Percentiles rank a stretch among this genome's conserved stretches.
Evolutionary conservation across 805 yeast genomes (phyloP).

Genomic region (Naumovozyma dairenensis): DNA sequence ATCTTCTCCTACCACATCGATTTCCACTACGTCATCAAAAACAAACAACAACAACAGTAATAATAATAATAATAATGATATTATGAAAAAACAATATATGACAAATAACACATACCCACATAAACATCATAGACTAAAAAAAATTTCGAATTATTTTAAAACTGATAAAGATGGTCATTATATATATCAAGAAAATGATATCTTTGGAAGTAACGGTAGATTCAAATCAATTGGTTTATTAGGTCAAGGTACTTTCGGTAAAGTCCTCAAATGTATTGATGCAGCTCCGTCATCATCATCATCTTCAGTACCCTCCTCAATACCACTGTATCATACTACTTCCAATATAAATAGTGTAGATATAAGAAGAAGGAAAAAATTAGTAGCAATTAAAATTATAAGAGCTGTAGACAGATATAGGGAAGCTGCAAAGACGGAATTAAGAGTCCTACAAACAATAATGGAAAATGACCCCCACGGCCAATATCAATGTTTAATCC

Average conservation of each 20-base stretch:
- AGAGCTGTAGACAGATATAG: conserved; percentile 88
- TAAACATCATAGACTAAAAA: not conserved
- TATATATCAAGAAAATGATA: conserved; percentile 46
- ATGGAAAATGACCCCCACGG: conserved; percentile 39
- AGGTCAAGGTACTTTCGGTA: conserved; percentile 98
- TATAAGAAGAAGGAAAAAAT: conserved; percentile 26
- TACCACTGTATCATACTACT: too few species aligned
- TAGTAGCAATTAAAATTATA: conserved; percentile 86
- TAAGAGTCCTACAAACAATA: conserved; percentile 50
- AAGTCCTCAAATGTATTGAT: conserved; percentile 89
- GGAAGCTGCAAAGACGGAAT: conserved; percentile 89
- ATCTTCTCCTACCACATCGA: not conserved
- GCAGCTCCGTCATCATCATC: conserved; percentile 4
- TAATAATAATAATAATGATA: not conserved
- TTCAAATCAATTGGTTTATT: conserved; percentile 57
- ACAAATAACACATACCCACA: not conserved
- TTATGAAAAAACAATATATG: not conserved
- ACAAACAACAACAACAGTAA: not conserved
- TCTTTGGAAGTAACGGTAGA: conserved; percentile 55
- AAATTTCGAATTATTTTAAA: conserved; percentile 9
- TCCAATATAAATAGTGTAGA: too few species aligned
- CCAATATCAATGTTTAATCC: conserved; percentile 64
- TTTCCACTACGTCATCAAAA: not conserved
- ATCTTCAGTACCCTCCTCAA: too few species aligned
- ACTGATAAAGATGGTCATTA: conserved; percentile 67